Evolutionary conservation across 192 early-diverging fungal genomes (phyloP), one percentile per base, ranked within the genome.

Genomic region (Geranomyces variabilis): DNA sequence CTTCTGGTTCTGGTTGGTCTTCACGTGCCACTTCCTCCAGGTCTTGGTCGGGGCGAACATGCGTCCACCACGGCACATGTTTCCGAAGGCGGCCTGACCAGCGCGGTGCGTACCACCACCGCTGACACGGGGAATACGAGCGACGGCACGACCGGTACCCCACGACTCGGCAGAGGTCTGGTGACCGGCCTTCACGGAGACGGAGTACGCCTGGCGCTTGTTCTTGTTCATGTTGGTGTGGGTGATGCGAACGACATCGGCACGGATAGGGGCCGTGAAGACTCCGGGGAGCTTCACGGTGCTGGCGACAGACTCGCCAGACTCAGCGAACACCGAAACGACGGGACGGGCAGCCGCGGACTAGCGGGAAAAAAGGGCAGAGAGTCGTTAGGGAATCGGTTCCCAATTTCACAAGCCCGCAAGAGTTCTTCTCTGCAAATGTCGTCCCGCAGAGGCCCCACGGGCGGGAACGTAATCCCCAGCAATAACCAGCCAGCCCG

Each of bases 31-130:
- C 90, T 96, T 97, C 86, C 96, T 89, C 94, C 94, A 98, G 84
- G 91, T 90, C 91, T 99, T 99, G 89, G 93, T 99, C 59, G 97
- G 97, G 70, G 97, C 95, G 79, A 97, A 99, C 97, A 99, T 99
- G 71, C 95, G 92, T 83, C 97, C 96, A 76, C 94, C 94, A 84
- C 96, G 93, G 84, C 93, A 96, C 97, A 97, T 97, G 91, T 99
- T 99, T 79, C 97, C 96, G 87, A 97, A 99, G 78, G 96, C 96
- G 74, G 93, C 94, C 85, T 99, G 97, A 75, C 95, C 97, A 70
- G 96, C 89, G 74, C 95, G 93, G 90, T 94, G 93, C 61, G 95
- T 99, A 85, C 97, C 97, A 57, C 90, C 86, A 76, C 95, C 97
- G 70, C 87, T 86, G 72, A 99, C 97, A 87, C 97, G 95, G 74